Conservation (phyloP, 2,329 filamentous ascomycete species). For the Lachnellula arida region DNA sequence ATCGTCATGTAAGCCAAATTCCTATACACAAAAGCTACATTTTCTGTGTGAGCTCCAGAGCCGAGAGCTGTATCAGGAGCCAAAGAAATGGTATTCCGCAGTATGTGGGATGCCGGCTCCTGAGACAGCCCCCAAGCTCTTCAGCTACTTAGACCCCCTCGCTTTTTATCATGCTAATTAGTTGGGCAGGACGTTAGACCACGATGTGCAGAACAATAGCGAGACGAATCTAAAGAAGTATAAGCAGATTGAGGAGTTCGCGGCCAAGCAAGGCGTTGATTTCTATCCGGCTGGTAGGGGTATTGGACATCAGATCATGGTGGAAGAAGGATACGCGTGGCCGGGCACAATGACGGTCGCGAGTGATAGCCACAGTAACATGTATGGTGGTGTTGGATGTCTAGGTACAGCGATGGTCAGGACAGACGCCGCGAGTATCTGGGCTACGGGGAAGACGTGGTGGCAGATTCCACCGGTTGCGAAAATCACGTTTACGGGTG, state of each 20-base stretch:
- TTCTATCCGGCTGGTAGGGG: slow-evolving; percentile 75
- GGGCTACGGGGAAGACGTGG: slow-evolving; percentile 80
- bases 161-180: too few relatives aligned
- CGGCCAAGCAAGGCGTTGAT: slow-evolving; percentile 67
- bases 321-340: slow-evolving; percentile 82
- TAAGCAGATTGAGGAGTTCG: slow-evolving; percentile 74
- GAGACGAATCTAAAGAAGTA: slow-evolving; percentile 82
- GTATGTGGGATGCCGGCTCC: too few relatives aligned
- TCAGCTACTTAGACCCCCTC: too few relatives aligned
- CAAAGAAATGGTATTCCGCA: too few relatives aligned
- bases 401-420: slow-evolving; percentile 79
- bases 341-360: slow-evolving; percentile 80
- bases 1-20: slow-evolving; percentile 53
- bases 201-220: slow-evolving; percentile 81
- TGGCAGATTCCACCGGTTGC: slow-evolving; percentile 84
- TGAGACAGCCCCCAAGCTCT: too few relatives aligned
- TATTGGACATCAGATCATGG: slow-evolving; percentile 90
- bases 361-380: slow-evolving; percentile 72
- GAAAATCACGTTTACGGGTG: slow-evolving; percentile 71
- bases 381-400: slow-evolving; percentile 76
- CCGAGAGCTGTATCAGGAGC: too few relatives aligned
- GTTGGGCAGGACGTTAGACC: slow-evolving; percentile 59
- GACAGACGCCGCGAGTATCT: slow-evolving; percentile 83
- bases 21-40: too few relatives aligned
- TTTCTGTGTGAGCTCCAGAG: too few relatives aligned